A percentile compares a stretch with the other conserved stretches of the same genome.
Conservation (phyloP, 2,329 filamentous ascomycete species). For the Alternaria brassicicola region DNA sequence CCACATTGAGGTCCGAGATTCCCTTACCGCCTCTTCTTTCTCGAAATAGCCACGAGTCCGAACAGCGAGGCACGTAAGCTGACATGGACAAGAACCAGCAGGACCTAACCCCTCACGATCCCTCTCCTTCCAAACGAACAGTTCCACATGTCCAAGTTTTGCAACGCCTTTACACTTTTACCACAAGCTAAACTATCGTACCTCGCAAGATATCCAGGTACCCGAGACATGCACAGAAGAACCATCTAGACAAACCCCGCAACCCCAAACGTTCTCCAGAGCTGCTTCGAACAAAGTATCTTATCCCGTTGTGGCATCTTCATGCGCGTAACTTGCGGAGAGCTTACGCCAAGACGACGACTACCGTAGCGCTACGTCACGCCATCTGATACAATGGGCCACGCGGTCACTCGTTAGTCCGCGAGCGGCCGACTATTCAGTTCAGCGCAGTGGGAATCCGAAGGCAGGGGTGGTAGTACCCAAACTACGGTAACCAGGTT, state of each 20-base stretch:
- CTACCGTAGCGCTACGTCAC: neutral
- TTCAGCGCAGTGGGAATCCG: too few species aligned
- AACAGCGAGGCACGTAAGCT: conserved; percentile 4
- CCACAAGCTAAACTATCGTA: too few species aligned
- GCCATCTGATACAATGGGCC: neutral
- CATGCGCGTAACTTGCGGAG: neutral
- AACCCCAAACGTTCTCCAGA: neutral
- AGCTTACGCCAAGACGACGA: neutral
- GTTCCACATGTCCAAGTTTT: conserved; percentile 4
- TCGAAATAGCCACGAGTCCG: neutral
- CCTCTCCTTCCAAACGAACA: neutral
- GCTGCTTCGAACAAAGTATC: neutral
- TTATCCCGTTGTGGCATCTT: neutral
- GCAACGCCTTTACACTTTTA: too few species aligned
- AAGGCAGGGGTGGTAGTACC: too few species aligned
- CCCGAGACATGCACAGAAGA: too few species aligned
- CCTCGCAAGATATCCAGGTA: too few species aligned
- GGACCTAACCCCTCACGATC: conserved; percentile 14
- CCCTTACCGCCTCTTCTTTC: neutral
- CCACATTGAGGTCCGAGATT: conserved; percentile 16
- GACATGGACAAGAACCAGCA: neutral
- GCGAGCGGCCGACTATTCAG: neutral
- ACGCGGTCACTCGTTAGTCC: neutral
- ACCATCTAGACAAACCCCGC: too few species aligned
- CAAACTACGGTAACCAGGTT: neutral